Evolutionary conservation across 1,284 basidiomycete genomes (phyloP), one percentile per base, ranked within the genome.

Genomic region (Inonotus hispidus): DNA sequence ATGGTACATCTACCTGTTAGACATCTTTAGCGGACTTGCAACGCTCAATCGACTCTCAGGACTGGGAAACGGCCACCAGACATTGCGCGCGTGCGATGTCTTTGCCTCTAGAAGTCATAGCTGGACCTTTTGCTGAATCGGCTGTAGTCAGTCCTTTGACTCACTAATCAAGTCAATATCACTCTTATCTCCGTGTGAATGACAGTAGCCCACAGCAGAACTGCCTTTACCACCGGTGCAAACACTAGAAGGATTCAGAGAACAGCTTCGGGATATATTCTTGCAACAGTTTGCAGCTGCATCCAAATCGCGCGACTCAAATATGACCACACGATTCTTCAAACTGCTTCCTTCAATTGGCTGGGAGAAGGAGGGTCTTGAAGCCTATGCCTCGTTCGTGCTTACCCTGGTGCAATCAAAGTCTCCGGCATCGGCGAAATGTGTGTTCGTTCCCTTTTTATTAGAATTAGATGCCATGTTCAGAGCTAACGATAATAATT

Each of bases 281-380:
- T 81, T 82, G 19, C 78, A 77, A 10, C 84, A 90, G 56, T 99
- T 99, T 69, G 80, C 84, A 55, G 81, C 87, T 63, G 92, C 92
- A 2, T 92, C 93, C 1, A 81, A 80, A 7, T 82, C 83, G 5
- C 82, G 89, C 49, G 93, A 95, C 74, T 90, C 93, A 53, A 87
- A 87, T 23, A 88, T 90, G 14, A 97, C 94, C 1, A 95, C 88
- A 66, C 85, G 95, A 5, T 99, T 93, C 76, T 98, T 99, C 81
- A 95, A 97, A 71, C 80, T 99, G 1, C 98, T 99, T 74, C 96
- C 97, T 1, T 87, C 88, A 1, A 93, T 99, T 56, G 93, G 94
- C 14, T 90, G 86, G 83, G 88, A 93, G 71, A 77, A 82, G n/a
- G 92, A 96, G 71, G 97, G 97, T 0, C 79, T 99, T n/a, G 85